phyloP scores from a whole-genome alignment of 78 protist genomes.

The Goniomonas avonlea region DNA sequence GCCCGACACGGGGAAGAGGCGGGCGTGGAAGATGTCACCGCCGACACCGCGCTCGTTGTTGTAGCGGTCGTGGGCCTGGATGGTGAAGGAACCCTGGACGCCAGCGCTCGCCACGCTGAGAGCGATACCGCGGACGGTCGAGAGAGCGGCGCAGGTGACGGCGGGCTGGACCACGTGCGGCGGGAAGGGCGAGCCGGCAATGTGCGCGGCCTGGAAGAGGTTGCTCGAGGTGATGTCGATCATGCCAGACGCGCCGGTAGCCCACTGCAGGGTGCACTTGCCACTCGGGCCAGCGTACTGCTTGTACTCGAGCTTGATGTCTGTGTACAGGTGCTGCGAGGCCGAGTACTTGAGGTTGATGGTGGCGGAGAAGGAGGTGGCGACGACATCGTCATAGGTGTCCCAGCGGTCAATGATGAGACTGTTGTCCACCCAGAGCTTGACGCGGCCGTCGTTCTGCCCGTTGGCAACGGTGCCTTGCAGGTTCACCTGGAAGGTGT shows the following conservation, averaged over 20 bases:
- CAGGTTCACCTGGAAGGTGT: conserved; percentile 7
- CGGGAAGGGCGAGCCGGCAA: conserved; percentile 8
- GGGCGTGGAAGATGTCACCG: neutral
- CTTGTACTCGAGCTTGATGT: conserved; percentile 24
- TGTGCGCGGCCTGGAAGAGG: conserved; percentile 2
- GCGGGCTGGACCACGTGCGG: conserved; percentile 7
- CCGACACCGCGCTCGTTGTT: conserved; percentile 8
- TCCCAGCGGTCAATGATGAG: conserved; percentile 32
- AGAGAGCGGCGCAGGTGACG: conserved; percentile 5
- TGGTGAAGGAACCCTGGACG: neutral
- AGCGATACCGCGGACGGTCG: conserved; percentile 1
- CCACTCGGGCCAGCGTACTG: conserved; percentile 17
- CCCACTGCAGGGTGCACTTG: neutral
- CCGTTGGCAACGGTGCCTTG: neutral
- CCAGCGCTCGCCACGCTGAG: conserved; percentile 11
- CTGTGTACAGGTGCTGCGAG: no score
- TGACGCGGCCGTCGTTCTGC: conserved; percentile 25
- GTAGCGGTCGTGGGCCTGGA: conserved; percentile 15
- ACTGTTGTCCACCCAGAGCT: conserved; percentile 25
- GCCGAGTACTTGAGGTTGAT: neutral
- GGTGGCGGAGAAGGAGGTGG: conserved; percentile 18
- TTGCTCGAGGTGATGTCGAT: conserved; percentile 1
- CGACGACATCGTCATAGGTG: conserved; percentile 8
- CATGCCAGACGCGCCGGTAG: neutral
- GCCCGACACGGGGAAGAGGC: neutral